phyloP scores from a whole-genome alignment of 129 eudicot genomes.

The Sambucus nigra region DNA sequence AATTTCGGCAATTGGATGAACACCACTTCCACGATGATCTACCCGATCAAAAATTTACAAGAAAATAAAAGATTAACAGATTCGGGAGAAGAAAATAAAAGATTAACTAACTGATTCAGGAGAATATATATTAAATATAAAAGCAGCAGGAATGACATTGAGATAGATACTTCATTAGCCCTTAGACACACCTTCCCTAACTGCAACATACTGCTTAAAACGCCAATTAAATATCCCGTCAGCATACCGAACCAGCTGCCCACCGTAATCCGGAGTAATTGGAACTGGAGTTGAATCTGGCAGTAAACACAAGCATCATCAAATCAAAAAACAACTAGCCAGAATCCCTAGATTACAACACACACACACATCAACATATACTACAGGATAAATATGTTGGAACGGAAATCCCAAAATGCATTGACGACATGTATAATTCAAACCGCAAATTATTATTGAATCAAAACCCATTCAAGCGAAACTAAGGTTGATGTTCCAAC shows the following conservation, averaged over 20 bases:
- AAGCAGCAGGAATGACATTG: not conserved
- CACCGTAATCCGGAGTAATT: constrained; percentile 33
- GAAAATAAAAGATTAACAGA: not conserved
- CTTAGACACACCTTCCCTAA: constrained; percentile 27
- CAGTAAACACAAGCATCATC: not conserved
- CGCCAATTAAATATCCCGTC: constrained; percentile 39
- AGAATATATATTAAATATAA: not conserved
- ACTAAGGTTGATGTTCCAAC: no score
- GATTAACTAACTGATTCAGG: not conserved
- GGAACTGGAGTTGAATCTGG: constrained; percentile 34
- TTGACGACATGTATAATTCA: no score
- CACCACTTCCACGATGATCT: constrained; percentile 31
- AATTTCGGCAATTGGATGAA: constrained; percentile 27
- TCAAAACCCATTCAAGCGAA: no score
- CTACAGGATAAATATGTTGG: no score
- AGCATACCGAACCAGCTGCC: constrained; percentile 34
- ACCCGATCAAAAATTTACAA: constrained; percentile 5
- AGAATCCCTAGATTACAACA: no score
- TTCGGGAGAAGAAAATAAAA: not conserved
- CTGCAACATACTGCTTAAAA: constrained; percentile 20
- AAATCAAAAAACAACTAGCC: not conserved
- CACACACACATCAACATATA: not conserved
- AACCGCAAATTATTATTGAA: no score
- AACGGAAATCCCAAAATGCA: no score
- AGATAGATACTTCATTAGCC: not conserved